Conservation (phyloP, 257 asterid genomes). For the Cinchona pubescens region DNA sequence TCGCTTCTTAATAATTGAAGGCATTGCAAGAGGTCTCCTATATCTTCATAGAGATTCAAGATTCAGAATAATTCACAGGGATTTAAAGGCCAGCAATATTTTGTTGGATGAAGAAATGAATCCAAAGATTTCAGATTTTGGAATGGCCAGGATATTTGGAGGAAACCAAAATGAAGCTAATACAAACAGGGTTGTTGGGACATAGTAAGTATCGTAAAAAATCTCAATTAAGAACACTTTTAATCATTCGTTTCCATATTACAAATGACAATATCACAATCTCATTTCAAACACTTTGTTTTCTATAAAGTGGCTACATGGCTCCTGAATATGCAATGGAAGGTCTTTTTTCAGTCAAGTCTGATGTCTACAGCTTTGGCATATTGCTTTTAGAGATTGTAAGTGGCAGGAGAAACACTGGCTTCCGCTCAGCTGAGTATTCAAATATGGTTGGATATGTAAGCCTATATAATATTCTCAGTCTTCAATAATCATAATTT, state of each 20-base stretch:
- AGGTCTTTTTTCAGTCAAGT: constrained; percentile 78
- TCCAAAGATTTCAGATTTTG: constrained; percentile 92
- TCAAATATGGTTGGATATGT: constrained; percentile 64
- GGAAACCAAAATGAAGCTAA: constrained; percentile 80
- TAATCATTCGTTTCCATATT: background rate
- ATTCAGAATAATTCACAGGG: constrained; percentile 79
- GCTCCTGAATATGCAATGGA: constrained; percentile 98
- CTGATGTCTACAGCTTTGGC: constrained; percentile 91
- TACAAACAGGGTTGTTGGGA: constrained; percentile 79
- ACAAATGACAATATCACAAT: background rate
- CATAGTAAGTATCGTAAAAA: constrained; percentile 54
- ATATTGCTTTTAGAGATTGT: constrained; percentile 73
- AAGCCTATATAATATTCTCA: constrained; percentile 28
- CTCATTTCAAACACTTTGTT: constrained; percentile 2
- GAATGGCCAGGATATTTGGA: constrained; percentile 89
- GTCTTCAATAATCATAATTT: background rate
- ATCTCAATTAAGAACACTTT: background rate
- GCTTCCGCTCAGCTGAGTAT: constrained; percentile 50
- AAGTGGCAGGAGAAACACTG: constrained; percentile 53
- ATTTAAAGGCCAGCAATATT: constrained; percentile 83
- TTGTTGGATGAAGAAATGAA: constrained; percentile 81
- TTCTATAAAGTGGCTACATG: constrained; percentile 70
- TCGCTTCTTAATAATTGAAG: constrained; percentile 67
- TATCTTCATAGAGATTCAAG: constrained; percentile 92
- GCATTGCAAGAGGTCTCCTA: constrained; percentile 84